Evolutionary conservation across 257 asterid genomes (phyloP), one percentile per base, ranked within the genome.

Genomic region (Anisodus tanguticus): DNA sequence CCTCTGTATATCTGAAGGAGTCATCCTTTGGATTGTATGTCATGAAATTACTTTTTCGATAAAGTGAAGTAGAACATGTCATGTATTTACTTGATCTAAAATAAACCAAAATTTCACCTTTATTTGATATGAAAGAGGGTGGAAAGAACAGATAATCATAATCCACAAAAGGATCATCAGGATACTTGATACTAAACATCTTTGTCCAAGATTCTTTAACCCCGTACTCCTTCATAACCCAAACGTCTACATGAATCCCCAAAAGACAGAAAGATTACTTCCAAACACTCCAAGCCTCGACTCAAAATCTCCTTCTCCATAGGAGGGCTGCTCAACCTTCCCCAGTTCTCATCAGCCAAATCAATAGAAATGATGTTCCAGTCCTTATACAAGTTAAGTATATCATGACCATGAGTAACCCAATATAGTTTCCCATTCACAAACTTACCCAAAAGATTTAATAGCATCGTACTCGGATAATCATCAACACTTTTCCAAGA

Each of bases 181-280:
- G 4, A 55, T 85, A 90, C 11, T 91, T 89, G 83, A 91, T 57
- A 1, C 79, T 77, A 39, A 63, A 84, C 68, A 92, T 62, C 69
- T 90, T 92, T n/a, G 85, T 85, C 95, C 93, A 93, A 5, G 85
- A 85, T 19, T 66, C 86, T 12, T 82, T n/a, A n/a, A n/a, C n/a
- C n/a, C 87, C 85, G 79, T 86, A 87, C 54, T 90, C 82, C 85
- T 87, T 85, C 91, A 89, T 85, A 59, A 87, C 71, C 97, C 95
- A 93, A 81, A 92, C 66, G 79, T 92, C 93, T 0, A 84, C 88
- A 45, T 68, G 45, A 5, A 15, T 63, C 85, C 54, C 84, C 89
- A 90, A 26, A 90, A 82, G 77, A 89, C 86, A 10, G 82, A 87
- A 60, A 92, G 79, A 19, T 82, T 64, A 6, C 88, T 94, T 63